A percentile compares a stretch with the other conserved stretches of the same genome.
phyloP scores from a whole-genome alignment of 2,329 filamentous ascomycete genomes.

The Neurospora crassa region DNA sequence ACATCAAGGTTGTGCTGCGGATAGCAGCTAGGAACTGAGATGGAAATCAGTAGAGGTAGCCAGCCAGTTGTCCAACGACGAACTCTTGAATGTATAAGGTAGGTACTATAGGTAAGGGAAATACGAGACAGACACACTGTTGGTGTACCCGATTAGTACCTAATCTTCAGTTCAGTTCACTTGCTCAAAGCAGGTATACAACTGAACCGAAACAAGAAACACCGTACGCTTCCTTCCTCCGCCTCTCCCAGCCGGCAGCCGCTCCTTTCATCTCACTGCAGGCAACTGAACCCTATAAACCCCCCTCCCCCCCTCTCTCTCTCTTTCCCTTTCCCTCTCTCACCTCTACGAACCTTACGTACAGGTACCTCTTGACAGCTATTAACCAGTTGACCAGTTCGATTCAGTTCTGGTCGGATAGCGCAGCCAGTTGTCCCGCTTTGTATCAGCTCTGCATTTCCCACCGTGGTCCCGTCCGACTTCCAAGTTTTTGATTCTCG shows the following conservation, averaged over 20 bases:
- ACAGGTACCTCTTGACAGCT: too few species aligned
- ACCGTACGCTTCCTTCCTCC: neutral
- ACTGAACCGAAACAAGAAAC: neutral
- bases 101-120: too few species aligned
- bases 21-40: neutral
- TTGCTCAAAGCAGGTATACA: too few species aligned
- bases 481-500: neutral
- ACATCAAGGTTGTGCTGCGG: neutral
- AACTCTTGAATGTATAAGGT: neutral
- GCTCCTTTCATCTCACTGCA: neutral
- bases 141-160: too few species aligned
- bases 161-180: too few species aligned
- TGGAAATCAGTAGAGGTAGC: neutral
- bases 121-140: too few species aligned
- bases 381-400: neutral
- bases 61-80: neutral
- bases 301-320: neutral
- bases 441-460: neutral
- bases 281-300: neutral
- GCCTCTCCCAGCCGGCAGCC: neutral
- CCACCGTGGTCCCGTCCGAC: neutral
- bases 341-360: too few species aligned
- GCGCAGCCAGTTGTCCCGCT: neutral
- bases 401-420: neutral
- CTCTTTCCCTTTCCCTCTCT: too few species aligned